Conservation (phyloP, 495 filamentous ascomycete genomes). For the Glutinoglossum americanum region DNA sequence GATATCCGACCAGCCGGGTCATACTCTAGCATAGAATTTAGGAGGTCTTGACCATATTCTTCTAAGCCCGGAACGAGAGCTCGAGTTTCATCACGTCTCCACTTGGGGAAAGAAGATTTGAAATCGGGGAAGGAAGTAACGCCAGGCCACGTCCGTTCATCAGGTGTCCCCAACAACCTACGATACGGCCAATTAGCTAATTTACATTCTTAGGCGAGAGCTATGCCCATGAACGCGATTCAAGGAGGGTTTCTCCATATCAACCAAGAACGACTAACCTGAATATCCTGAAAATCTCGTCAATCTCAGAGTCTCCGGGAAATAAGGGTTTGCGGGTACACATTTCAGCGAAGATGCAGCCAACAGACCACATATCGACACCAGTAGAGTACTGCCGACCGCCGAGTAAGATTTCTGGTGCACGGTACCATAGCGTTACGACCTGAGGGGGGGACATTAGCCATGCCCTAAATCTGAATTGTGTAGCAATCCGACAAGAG, state of each 20-base stretch:
- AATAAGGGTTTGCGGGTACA: slow-evolving; percentile 95
- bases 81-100: slow-evolving; percentile 47
- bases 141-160: slow-evolving; percentile 77
- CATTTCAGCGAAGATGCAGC: slow-evolving; percentile 99
- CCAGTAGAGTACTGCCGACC: slow-evolving; percentile 95
- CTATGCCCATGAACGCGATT: too few relatives aligned
- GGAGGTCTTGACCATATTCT: slow-evolving; percentile 58
- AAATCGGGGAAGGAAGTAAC: slow-evolving; percentile 96
- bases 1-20: slow-evolving; percentile 87
- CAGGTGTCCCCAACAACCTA: slow-evolving; percentile 79
- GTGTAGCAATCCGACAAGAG: neutral
- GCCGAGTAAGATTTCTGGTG: slow-evolving; percentile 93
- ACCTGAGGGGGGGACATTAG: slow-evolving; percentile 28
- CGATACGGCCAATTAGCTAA: neutral
- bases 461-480: neutral
- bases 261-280: slow-evolving; percentile 29
- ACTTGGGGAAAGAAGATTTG: slow-evolving; percentile 93
- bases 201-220: neutral
- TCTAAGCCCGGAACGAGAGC: slow-evolving; percentile 42
- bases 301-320: slow-evolving; percentile 95
- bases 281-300: slow-evolving; percentile 99
- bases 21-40: slow-evolving; percentile 82
- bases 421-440: slow-evolving; percentile 93
- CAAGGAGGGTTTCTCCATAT: too few relatives aligned
- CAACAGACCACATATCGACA: slow-evolving; percentile 98